These are phyloP conservation scores for Aspergillus aculeatinus DNA, from an alignment of 2,329 filamentous ascomycete genomes.

Conservation along the genomic window DNA sequence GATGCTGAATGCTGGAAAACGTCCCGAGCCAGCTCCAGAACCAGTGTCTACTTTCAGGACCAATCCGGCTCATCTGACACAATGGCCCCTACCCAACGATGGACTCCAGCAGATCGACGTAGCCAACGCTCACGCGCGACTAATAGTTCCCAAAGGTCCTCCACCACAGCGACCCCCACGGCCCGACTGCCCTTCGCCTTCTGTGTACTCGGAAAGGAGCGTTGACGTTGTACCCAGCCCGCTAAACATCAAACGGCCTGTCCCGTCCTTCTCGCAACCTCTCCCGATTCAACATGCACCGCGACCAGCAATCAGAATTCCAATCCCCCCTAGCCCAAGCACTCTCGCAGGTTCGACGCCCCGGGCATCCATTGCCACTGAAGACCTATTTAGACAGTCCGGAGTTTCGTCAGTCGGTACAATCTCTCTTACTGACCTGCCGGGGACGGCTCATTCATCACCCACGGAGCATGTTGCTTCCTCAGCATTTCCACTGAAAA, in stretches of 20 bases:
- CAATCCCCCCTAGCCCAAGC: conserved; percentile 21
- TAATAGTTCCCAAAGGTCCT: conserved; percentile 35
- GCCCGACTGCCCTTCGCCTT: conserved; percentile 40
- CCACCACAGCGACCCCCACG: conserved; percentile 44
- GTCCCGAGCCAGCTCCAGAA: conserved; percentile 19
- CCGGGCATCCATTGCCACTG: conserved; percentile 28
- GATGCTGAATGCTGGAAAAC: conserved; percentile 33
- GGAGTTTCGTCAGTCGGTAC: conserved; percentile 24
- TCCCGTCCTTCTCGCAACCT: conserved; percentile 31
- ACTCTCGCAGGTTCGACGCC: conserved; percentile 25
- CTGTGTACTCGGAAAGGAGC: conserved; percentile 36
- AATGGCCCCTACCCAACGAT: conserved; percentile 49
- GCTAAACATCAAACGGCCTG: conserved; percentile 22
- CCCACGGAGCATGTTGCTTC: conserved; percentile 19
- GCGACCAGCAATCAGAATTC: conserved; percentile 20
- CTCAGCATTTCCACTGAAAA: conserved; percentile 24
- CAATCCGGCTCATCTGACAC: conserved; percentile 38
- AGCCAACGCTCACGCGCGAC: conserved; percentile 25
- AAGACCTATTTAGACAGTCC: conserved; percentile 31
- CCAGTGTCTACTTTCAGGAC: conserved; percentile 16
- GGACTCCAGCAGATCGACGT: conserved; percentile 25
- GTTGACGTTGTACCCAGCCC: conserved; percentile 27
- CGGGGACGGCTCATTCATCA: conserved; percentile 20
- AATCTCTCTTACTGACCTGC: conserved; percentile 32
- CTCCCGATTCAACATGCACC: conserved; percentile 21